These are phyloP conservation scores for Cylindricascospora bacillispora DNA, from an alignment of 1,139 yeast genomes.

Conservation along the genomic window DNA sequence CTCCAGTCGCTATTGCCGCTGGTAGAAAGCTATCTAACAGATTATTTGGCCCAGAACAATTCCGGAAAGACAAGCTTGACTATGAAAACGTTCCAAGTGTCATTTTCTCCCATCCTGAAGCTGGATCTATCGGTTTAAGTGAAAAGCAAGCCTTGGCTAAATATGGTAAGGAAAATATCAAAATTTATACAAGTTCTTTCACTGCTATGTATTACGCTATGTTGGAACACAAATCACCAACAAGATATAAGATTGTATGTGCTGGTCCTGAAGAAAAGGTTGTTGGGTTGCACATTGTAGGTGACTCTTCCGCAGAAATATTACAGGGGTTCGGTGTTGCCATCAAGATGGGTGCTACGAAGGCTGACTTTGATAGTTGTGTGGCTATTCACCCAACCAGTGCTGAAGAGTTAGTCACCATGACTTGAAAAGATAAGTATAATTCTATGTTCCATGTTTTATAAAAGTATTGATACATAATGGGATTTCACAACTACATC, in stretches of 20 bases:
- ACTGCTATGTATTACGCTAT: constrained; percentile 91
- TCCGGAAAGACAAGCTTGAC: constrained; percentile 62
- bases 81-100: constrained; percentile 82
- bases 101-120: constrained; percentile 93
- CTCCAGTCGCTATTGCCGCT: constrained; percentile 98
- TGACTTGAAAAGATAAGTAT: constrained; percentile 46
- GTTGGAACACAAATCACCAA: constrained; percentile 74
- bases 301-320: constrained; percentile 82
- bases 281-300: constrained; percentile 87
- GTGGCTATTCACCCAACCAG: constrained; percentile 98
- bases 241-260: constrained; percentile 70
- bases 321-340: constrained; percentile 98
- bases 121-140: constrained; percentile 81
- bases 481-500: too few relatives aligned
- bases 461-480: too few relatives aligned
- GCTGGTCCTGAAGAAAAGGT: constrained; percentile 82
- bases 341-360: constrained; percentile 94
- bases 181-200: constrained; percentile 71
- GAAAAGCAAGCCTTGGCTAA: constrained; percentile 64
- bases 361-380: constrained; percentile 83
- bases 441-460: too few relatives aligned
- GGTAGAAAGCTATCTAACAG: constrained; percentile 91
- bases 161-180: constrained; percentile 72
- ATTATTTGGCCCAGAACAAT: constrained; percentile 66
- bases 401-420: constrained; percentile 93